Evolutionary conservation across 2,329 filamentous ascomycete genomes (phyloP), one percentile per base, ranked within the genome.

Genomic region (Trichothecium sympodiale): DNA sequence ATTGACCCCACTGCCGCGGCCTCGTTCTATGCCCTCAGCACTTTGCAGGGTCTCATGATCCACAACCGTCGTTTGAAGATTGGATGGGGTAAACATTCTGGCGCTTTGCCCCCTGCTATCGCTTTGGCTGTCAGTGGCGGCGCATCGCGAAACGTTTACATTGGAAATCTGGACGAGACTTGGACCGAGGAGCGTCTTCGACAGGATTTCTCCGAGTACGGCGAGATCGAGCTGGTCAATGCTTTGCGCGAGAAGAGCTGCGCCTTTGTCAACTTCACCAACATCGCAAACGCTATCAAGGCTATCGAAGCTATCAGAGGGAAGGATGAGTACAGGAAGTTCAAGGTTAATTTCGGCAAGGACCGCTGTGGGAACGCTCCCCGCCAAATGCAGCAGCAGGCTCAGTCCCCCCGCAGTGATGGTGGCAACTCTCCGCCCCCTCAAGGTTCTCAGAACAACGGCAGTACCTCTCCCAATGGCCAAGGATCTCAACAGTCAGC

Each of bases 331-430:
- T 98, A 98, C 71, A 85, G 80, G 61, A 80, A 91, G 50, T 98
- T 98, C 77, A 98, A 98, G 73, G 89, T 98, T 58, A 98, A 98
- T 67, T 98, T 98, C 56, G 91, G 91, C 61, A 98, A 98, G 67
- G 91, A 98, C 56, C 80, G 91, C 38, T 98, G 91, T 52, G 91
- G 91, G 46, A 98, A 98, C 63, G 83, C 91, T 35, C 91, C 91
- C 31, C 80, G 91, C 41, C 91, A 96, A 64, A 73, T 84, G 46
- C 76, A 80, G 56, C 74, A 69, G 44, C 64, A 81, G 46, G 66
- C 71, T 36, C 73, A 81, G 52, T 80, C 80, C 39, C 82, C 85
- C 36, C 75, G 64, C 47, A 73, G 64, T 41, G 80, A 80, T 35
- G 74, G 68, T 35, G 62, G 71, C 4, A 61, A 68, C 12, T 75